Evolutionary conservation across 805 yeast species (phyloP).

Genomic region (Yamadazyma scolyti): DNA sequence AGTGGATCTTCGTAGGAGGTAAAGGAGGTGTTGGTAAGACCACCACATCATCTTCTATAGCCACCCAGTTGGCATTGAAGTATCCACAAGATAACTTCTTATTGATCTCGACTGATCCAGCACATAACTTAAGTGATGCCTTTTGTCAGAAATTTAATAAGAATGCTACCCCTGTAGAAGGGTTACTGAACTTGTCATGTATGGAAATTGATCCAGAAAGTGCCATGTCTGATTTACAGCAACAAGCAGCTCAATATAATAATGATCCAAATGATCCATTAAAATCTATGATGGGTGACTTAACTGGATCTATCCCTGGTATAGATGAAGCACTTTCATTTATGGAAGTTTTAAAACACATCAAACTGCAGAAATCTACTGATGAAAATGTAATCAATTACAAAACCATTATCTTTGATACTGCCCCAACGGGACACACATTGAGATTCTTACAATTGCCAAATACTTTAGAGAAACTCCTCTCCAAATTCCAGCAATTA

Average conservation of each 20-base stretch:
- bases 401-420: slow-evolving; percentile 91
- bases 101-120: slow-evolving; percentile 96
- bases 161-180: slow-evolving; percentile 92
- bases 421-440: slow-evolving; percentile 99
- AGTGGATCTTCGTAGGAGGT: slow-evolving; percentile 99
- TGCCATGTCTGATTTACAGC: slow-evolving; percentile 78
- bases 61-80: slow-evolving; percentile 84
- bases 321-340: slow-evolving; percentile 97
- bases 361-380: slow-evolving; percentile 59
- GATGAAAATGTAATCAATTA: slow-evolving; percentile 37
- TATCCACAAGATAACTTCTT: slow-evolving; percentile 80
- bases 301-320: slow-evolving; percentile 96
- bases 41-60: slow-evolving; percentile 92
- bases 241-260: slow-evolving; percentile 54
- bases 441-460: slow-evolving; percentile 93
- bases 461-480: slow-evolving; percentile 80
- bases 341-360: slow-evolving; percentile 97
- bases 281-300: slow-evolving; percentile 75
- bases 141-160: slow-evolving; percentile 98
- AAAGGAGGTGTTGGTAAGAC: slow-evolving; percentile 99
- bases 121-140: slow-evolving; percentile 96
- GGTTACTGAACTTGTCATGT: slow-evolving; percentile 82
- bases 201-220: slow-evolving; percentile 99
- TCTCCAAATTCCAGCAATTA: slow-evolving; percentile 83
- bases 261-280: slow-evolving; percentile 62